Evolutionary conservation across 2,329 filamentous ascomycete species (phyloP), one percentile per base, ranked within the genome.

Genomic region (Curvularia hawaiiensis): DNA sequence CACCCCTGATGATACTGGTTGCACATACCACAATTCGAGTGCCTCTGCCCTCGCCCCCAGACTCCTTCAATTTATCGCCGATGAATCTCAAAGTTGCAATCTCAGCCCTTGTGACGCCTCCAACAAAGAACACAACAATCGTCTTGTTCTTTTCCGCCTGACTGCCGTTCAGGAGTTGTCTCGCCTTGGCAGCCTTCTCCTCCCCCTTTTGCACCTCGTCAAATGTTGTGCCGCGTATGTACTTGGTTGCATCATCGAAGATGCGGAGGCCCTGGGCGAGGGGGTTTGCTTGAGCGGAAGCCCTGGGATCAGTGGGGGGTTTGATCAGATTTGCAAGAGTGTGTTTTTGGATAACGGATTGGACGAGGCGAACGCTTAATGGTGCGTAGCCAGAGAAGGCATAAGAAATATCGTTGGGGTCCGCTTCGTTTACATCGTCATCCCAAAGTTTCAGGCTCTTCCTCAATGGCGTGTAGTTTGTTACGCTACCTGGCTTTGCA

Each of bases 381-480:
- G 95, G 96, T 4, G 96, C 95, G 73, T 98, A 99, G 51, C 95
- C 96, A 63, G 91, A 96, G 78, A 98, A 99, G 11, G 97, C 93
- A 70, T 99, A 99, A n/a, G 93, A 90, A 60, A 98, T 89, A 68
- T 99, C 95, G 69, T 95, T 91, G 3, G 95, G 95, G 46, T 96
- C 90, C 58, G 95, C 88, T 76, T 99, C 95, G 72, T 96, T 93
- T 39, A 99, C 94, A 74, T 98, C 95, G 73, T 99, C 95, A 54
- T 97, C 90, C 72, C 97, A 96, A 16, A 99, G 84, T 30, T 90
- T 87, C 14, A 99, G 85, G 59, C 89, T 88, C 75, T 95, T 96
- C 53, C 96, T 89, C 5, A 98, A 80, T 65, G 91, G 90, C 4
- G 87, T 88, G 78, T 97, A 99, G 74, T 98, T 97, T 11, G 93